Evolutionary conservation across 495 filamentous ascomycete genomes (phyloP).

Genomic region (Penicillium cinerascens): DNA sequence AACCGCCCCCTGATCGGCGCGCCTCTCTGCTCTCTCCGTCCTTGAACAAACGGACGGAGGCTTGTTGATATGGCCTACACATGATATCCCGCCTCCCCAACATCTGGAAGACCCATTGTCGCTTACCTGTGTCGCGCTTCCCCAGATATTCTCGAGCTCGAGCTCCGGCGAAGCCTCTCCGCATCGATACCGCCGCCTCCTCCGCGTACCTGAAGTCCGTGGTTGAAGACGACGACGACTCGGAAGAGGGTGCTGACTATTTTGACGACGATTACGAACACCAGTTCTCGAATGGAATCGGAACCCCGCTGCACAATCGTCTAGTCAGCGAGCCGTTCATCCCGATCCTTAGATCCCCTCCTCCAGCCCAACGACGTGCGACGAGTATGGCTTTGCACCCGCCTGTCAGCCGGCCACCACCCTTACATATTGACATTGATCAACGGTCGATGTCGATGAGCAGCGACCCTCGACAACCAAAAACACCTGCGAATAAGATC

Average conservation of each 20-base stretch:
- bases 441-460: conserved; percentile 30
- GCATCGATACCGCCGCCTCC: conserved; percentile 37
- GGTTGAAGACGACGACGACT: conserved; percentile 29
- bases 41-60: neutral
- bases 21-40: conserved; percentile 10
- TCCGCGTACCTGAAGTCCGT: conserved; percentile 19
- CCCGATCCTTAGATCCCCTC: conserved; percentile 40
- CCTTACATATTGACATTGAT: conserved; percentile 38
- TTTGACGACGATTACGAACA: conserved; percentile 30
- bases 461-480: conserved; percentile 44
- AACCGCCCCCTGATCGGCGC: conserved; percentile 5
- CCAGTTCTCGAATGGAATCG: conserved; percentile 44
- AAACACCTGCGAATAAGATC: conserved; percentile 60
- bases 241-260: conserved; percentile 30
- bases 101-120: conserved; percentile 29
- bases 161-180: conserved; percentile 30
- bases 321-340: conserved; percentile 50
- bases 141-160: conserved; percentile 39
- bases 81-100: conserved; percentile 22
- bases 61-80: conserved; percentile 17
- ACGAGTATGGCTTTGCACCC: conserved; percentile 46
- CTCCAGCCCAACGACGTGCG: conserved; percentile 33
- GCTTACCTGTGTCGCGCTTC: conserved; percentile 22
- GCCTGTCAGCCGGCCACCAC: conserved; percentile 34
- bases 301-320: conserved; percentile 40